Evolutionary conservation across 2,329 filamentous ascomycete genomes (phyloP).

Genomic region (Claviceps capensis): DNA sequence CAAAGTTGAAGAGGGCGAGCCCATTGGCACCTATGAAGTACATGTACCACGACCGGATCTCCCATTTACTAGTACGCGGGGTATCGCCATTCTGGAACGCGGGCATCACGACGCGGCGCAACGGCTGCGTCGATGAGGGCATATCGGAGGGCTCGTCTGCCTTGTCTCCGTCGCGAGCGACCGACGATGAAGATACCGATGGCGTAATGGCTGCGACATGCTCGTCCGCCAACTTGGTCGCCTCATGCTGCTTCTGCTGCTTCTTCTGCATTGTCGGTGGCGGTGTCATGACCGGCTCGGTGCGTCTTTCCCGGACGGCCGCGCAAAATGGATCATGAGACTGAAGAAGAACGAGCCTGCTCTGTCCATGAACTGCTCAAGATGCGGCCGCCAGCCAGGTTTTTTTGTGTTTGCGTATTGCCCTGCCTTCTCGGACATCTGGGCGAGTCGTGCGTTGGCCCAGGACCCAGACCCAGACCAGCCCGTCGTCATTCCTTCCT

Average conservation of each 20-base stretch:
- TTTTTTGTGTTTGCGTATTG: too few relatives aligned
- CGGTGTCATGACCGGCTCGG: background rate
- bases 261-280: too few relatives aligned
- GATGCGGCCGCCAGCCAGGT: too few relatives aligned
- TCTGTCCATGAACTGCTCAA: background rate
- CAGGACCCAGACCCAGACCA: background rate
- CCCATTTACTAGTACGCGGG: constrained; percentile 11
- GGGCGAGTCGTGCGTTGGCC: background rate
- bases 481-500: background rate
- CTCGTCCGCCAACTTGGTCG: background rate
- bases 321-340: background rate
- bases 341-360: background rate
- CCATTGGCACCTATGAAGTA: constrained; percentile 59
- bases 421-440: too few relatives aligned
- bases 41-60: constrained; percentile 16
- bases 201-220: background rate
- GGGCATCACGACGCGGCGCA: constrained; percentile 1
- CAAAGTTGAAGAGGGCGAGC: constrained; percentile 48
- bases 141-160: background rate
- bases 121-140: background rate
- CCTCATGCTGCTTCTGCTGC: background rate
- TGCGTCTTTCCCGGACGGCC: background rate
- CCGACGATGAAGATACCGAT: background rate
- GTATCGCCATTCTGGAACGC: background rate
- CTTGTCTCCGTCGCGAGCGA: background rate